Base-by-base conservation (phyloP, 1,284 basidiomycete genomes). In the Rhodotorula sp. region DNA sequence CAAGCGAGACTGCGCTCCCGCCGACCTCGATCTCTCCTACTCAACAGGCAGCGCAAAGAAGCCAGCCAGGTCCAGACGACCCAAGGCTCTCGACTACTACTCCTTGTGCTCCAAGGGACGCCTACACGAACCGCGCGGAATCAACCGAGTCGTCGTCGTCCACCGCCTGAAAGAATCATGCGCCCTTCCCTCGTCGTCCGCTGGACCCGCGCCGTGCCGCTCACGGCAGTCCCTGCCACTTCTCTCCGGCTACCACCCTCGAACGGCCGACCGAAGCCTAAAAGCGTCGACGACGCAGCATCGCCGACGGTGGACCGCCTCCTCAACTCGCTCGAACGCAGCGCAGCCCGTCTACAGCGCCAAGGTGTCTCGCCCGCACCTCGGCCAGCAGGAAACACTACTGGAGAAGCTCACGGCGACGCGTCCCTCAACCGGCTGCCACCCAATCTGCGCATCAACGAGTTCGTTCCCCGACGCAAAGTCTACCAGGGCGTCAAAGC, bases 391-490 rank as follows among this genome's bases (percentile, higher is more conserved):
- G 51, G 51, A 7, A 17, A n/a, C n/a, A 26, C 26, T 12, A 48
- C 48, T 6, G 12, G 26, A 20, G 46, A 33, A 22, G 8, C 37
- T 22, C 26, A 48, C 53, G 57, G 33, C 18, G n/a, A 37, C 53
- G 62, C 33, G 4, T 42, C 37, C 30, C 24, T n/a, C 63, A 33
- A 42, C 22, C 55, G 59, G 6, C 59, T 71, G 26, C 74, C 74
- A 22, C 51, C 67, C 33, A 76, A 76, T 54, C 57, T 76, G 46
- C 62, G 74, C 51, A 62, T 77, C 49, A 73, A 73, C 53, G 68
- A 77, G 56, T 77, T 59, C 45, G 69, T 74, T 10, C 71, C 71
- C 22, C 60, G 66, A 48, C 44, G 64, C 57, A 63, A 67, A 48
- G 67, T 74, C 51, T 77, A 73, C 57, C 58, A 60, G 17, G 71